Conservation (phyloP, 176 grass and related monocot species). For the Hyparrhenia diplandra region DNA sequence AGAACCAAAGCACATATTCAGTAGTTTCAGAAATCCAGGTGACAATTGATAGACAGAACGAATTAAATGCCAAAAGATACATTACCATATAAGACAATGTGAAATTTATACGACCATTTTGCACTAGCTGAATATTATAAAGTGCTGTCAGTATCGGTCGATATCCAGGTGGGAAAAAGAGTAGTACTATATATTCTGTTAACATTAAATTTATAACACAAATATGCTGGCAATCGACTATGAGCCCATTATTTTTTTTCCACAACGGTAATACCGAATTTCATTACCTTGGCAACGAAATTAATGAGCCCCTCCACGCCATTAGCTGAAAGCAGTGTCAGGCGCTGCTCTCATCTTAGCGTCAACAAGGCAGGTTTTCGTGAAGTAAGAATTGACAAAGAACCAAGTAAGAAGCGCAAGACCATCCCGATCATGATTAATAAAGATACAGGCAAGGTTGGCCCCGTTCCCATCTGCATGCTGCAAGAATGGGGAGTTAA, state of each 20-base stretch:
- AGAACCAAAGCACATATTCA: neutral
- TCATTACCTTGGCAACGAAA: too few relatives aligned
- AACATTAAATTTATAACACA: neutral
- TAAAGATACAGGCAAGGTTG: too few relatives aligned
- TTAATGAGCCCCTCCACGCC: too few relatives aligned
- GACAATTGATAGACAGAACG: neutral
- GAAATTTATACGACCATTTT: neutral
- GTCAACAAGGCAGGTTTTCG: too few relatives aligned
- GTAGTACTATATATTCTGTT: neutral
- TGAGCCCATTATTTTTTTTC: too few relatives aligned
- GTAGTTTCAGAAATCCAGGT: neutral
- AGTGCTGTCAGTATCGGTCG: neutral
- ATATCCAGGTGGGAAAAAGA: neutral
- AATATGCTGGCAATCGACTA: neutral
- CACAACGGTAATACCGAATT: too few relatives aligned
- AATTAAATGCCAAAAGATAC: neutral
- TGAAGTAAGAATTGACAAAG: too few relatives aligned
- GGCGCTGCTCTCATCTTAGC: too few relatives aligned
- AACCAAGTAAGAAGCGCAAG: too few relatives aligned
- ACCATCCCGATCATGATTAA: too few relatives aligned
- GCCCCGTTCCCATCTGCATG: neutral
- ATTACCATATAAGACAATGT: neutral
- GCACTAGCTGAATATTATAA: neutral
- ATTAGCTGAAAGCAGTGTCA: too few relatives aligned
- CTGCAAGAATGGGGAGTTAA: neutral